Conservation (phyloP, 768 basidiomycete genomes). For the Tephrocybe sp. region DNA sequence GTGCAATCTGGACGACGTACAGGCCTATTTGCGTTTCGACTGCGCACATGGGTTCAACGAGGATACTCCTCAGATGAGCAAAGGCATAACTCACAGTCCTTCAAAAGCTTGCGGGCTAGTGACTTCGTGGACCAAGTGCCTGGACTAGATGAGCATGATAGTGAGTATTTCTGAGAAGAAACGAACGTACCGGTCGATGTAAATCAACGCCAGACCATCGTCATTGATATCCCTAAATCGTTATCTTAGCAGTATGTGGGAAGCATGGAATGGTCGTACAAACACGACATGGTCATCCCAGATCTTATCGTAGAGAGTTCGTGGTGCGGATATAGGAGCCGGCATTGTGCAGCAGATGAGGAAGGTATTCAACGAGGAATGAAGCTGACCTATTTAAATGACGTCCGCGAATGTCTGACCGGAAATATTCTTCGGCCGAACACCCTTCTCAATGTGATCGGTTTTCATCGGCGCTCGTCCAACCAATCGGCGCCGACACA, state of each 20-base stretch:
- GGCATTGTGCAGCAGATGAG: constrained; percentile 33
- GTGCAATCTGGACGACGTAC: constrained; percentile 89
- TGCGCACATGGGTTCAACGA: constrained; percentile 25
- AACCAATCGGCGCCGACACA: constrained; percentile 15
- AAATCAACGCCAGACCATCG: constrained; percentile 78
- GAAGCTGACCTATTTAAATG: constrained; percentile 6
- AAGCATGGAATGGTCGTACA: constrained; percentile 24
- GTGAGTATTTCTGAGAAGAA: background rate
- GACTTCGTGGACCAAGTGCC: constrained; percentile 82
- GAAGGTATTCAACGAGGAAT: constrained; percentile 2
- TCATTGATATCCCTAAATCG: constrained; percentile 62
- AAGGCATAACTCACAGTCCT: constrained; percentile 57
- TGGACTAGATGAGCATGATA: constrained; percentile 18
- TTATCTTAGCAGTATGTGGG: constrained; percentile 7
- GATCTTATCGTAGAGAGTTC: constrained; percentile 97
- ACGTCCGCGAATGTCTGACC: constrained; percentile 9
- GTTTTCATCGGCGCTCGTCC: constrained; percentile 9
- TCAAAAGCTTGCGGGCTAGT: constrained; percentile 94
- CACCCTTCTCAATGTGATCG: constrained; percentile 1
- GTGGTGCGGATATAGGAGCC: constrained; percentile 49
- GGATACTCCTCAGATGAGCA: background rate
- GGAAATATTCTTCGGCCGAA: constrained; percentile 15
- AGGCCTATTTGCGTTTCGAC: constrained; percentile 70
- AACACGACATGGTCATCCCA: constrained; percentile 97
- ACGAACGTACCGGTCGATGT: constrained; percentile 71